A percentile compares a stretch with the other conserved stretches of the same genome.
Conservation (phyloP, 345 rosid species). For the Noccaea bulbosa region DNA sequence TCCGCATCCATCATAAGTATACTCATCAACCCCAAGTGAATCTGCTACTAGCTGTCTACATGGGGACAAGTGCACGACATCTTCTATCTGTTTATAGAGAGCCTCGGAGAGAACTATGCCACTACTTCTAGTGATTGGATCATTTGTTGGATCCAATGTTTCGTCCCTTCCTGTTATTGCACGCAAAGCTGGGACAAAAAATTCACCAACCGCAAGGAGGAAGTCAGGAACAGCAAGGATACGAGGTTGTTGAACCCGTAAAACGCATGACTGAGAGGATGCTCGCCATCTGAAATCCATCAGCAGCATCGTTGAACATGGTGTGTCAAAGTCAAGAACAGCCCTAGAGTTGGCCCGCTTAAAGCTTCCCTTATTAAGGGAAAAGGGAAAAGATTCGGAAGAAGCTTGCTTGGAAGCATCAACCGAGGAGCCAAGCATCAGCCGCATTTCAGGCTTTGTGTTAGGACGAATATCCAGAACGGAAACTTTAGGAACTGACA, state of each 20-base stretch:
- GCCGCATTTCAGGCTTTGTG: constrained; percentile 94
- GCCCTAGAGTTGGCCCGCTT: constrained; percentile 56
- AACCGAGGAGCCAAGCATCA: constrained; percentile 95
- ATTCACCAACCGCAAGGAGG: constrained; percentile 91
- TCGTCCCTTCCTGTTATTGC: constrained; percentile 93
- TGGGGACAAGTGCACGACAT: constrained; percentile 82
- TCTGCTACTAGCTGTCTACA: constrained; percentile 81
- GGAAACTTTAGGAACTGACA: constrained; percentile 88
- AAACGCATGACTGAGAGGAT: constrained; percentile 84
- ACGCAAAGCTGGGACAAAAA: constrained; percentile 92
- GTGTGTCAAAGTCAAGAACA: constrained; percentile 56
- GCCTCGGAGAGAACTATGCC: constrained; percentile 72
- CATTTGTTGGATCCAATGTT: constrained; percentile 87
- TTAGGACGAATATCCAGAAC: constrained; percentile 83
- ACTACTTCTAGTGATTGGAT: constrained; percentile 74
- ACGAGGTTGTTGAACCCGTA: constrained; percentile 93
- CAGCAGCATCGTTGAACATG: constrained; percentile 87
- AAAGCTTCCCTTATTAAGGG: constrained; percentile 56
- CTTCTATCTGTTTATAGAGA: constrained; percentile 75
- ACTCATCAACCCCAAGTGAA: constrained; percentile 78
- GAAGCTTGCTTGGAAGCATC: constrained; percentile 83
- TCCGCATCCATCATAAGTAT: constrained; percentile 91
- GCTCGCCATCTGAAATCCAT: constrained; percentile 94
- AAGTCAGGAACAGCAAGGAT: constrained; percentile 96
- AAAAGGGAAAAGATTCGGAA: constrained; percentile 59